Base-by-base conservation (phyloP, 2,329 filamentous ascomycete species). In the Cercospora sojina region DNA sequence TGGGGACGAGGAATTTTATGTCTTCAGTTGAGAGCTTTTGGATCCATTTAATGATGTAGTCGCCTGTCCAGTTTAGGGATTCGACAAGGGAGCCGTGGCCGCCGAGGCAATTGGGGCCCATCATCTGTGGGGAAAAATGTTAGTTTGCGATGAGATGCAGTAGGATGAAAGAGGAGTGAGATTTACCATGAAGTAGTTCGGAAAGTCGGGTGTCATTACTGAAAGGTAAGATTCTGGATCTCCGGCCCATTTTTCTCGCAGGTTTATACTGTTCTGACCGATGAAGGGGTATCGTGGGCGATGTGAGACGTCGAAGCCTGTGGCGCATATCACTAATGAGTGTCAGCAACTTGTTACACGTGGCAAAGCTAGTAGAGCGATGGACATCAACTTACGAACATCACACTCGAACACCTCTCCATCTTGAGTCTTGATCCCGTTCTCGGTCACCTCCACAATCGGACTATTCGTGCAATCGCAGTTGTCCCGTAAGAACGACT, bases 401-500 rank as follows among this genome's bases (percentile, higher is more conserved):
- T 79, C 77, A 56, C 72, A 72, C 25, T 72, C 67, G 62, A 62
- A 59, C 0, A 27, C 16, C 38, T 62, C 59, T 16, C 78, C 79
- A 62, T 81, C 79, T 8, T 70, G 65, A 1, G 79, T 81, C 9
- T 76, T 74, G 1, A 82, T 70, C 5, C 79, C 79, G 3, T 70
- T 69, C 27, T 74, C 71, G 2, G 76, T 77, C 59, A 81, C 77
- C 12, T 74, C 69, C 25, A 71, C 68, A 64, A 83, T 80, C 0
- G 72, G 74, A 29, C 77, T 77, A 53, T 76, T 77, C 20, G 82
- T 77, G 3, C 78, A 75, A 18, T 77, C 71, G 2, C 84, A 82
- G 49, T 86, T 84, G 13, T 77, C 76, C 64, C 79, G 66, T 2
- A 74, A 73, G 49, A 84, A 73, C 79, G 83, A 80, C 69, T 84